Evolutionary conservation across 2,329 filamentous ascomycete species (phyloP), one percentile per base, ranked within the genome.

Genomic region (Penicillium sp.): DNA sequence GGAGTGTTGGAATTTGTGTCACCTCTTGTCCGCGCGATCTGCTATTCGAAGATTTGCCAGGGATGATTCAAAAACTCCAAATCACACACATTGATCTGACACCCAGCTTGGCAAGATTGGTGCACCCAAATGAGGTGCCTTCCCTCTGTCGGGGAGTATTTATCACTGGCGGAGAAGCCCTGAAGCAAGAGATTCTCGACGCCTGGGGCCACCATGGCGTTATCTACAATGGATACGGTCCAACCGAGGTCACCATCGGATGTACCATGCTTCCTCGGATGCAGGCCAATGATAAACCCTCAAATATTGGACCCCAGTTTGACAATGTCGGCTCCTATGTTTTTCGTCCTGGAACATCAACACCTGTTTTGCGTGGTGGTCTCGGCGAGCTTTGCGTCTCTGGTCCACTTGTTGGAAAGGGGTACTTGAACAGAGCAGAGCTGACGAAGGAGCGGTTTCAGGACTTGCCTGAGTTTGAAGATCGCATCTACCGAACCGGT

Each of bases 21-120:
- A 89, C 93, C 2, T 88, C 90, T 2, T 92, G 91, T 7, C 90
- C 91, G 0, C 85, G 91, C 62, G 92, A 97, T 69, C 70, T 96
- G 1, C 88, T 97, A 1, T 87, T 97, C 33, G 91, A 95, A 65
- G 91, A 97, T 66, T 80, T 97, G 16, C 82, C 89, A 1, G 84
- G 83, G 1, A 86, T 88, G 0, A 93, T 97, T 57, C 84, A 84
- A 19, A 81, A 80, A 23, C 81, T 96, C 4, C 76, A 80, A 9
- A 93, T 97, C 61, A 96, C 93, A 0, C 93, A 97, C 68, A 92
- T 97, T 54, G 93, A 97, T 72, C 80, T 97, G 3, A 97, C 93
- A 0, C 93, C 93, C 0, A 96, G 91, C 71, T 79, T 97, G 16
- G 93, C 93, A 2, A 84, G 90, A 6, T 79, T 96, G 10, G 76